phyloP scores from a whole-genome alignment of 2,329 filamentous ascomycete species.

The Alternaria alternata region DNA sequence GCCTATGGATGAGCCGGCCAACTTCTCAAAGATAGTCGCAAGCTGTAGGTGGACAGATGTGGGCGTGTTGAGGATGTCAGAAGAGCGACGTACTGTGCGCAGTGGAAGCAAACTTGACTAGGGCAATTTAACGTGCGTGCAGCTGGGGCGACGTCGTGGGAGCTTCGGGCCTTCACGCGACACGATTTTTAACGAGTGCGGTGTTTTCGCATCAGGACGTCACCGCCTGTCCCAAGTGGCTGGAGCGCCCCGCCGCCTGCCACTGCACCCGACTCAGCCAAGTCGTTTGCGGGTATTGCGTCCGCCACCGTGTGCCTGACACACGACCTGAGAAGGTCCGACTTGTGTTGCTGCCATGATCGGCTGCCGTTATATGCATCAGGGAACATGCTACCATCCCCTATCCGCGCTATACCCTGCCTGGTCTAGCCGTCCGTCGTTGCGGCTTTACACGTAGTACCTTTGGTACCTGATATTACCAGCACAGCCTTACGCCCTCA shows the following conservation, averaged over 20 bases:
- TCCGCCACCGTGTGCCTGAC: conserved; percentile 1
- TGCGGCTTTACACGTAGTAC: not conserved
- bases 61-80: conserved; percentile 1
- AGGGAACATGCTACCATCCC: not conserved
- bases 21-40: not conserved
- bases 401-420: not conserved
- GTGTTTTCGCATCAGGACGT: conserved; percentile 27
- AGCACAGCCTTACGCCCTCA: not conserved
- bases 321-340: not conserved
- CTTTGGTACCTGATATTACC: not conserved
- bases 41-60: not conserved
- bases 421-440: not conserved
- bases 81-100: conserved; percentile 14
- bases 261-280: conserved; percentile 10
- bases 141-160: conserved; percentile 12
- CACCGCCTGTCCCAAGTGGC: conserved; percentile 25
- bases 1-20: conserved; percentile 5
- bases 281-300: not conserved
- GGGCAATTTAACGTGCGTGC: conserved; percentile 4
- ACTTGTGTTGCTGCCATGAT: conserved; percentile 3
- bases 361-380: conserved; percentile 1
- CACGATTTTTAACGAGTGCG: conserved; percentile 28
- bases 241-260: conserved; percentile 16
- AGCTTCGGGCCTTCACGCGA: conserved; percentile 27
- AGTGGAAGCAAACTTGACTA: conserved; percentile 6